Conservation (phyloP, 208 protist species). For the Leishmania lainsoni region DNA sequence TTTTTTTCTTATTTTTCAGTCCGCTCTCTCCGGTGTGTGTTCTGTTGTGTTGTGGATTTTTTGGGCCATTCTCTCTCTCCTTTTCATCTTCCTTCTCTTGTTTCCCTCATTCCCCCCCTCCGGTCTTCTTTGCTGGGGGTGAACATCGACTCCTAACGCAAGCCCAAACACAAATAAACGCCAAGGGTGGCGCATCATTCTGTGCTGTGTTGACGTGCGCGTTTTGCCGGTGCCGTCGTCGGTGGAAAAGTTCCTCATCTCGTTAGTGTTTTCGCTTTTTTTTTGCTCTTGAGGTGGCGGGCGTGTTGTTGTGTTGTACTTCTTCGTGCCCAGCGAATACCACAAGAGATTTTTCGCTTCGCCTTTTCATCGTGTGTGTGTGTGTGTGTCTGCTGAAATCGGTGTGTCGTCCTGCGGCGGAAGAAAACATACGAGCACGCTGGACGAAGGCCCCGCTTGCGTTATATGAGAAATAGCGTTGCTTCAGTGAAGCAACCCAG, state of each 20-base stretch:
- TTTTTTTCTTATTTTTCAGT: too few relatives aligned
- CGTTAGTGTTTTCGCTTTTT: neutral
- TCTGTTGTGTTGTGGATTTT: neutral
- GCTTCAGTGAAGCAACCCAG: neutral
- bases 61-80: neutral
- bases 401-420: neutral
- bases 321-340: neutral
- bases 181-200: neutral
- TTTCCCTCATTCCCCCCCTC: neutral
- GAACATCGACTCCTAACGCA: neutral
- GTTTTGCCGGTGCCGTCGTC: neutral
- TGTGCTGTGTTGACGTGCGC: neutral
- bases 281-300: neutral
- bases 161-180: too few relatives aligned
- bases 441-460: neutral
- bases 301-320: neutral
- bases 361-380: neutral
- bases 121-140: neutral
- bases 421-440: neutral
- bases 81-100: neutral
- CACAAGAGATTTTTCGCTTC: neutral
- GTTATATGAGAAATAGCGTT: neutral
- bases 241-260: neutral
- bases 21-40: neutral
- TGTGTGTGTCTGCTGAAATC: neutral